Evolutionary conservation across 129 eudicot species (phyloP).

Genomic region (Escallonia rubra): DNA sequence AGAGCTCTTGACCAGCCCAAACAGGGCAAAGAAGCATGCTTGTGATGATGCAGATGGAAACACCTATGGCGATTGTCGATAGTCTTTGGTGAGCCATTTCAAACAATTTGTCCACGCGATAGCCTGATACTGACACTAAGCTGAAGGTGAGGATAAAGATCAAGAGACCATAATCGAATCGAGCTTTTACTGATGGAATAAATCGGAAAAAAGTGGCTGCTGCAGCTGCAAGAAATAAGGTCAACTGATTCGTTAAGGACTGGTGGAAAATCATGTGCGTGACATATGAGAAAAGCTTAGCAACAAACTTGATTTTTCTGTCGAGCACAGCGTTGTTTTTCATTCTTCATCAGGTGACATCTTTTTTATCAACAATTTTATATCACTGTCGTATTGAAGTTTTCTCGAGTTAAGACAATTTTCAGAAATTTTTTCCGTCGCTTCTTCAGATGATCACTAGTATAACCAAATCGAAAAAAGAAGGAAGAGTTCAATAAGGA

Average conservation of each 20-base stretch:
- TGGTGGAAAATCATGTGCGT: too few species aligned
- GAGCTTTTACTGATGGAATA: constrained; percentile 66
- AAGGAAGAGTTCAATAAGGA: background rate
- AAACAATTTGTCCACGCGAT: constrained; percentile 69
- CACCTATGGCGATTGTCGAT: constrained; percentile 72
- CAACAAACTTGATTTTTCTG: too few species aligned
- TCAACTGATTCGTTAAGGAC: too few species aligned
- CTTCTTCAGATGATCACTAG: background rate
- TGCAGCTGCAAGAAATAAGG: constrained; percentile 46
- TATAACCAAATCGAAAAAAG: too few species aligned
- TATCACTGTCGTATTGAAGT: too few species aligned
- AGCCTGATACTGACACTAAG: constrained; percentile 79
- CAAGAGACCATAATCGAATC: constrained; percentile 85
- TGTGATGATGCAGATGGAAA: constrained; percentile 55
- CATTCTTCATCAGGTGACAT: too few species aligned
- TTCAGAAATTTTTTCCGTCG: too few species aligned
- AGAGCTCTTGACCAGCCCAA: constrained; percentile 94
- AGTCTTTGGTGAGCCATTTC: constrained; percentile 64
- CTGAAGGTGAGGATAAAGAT: constrained; percentile 87
- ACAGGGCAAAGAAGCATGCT: constrained; percentile 71
- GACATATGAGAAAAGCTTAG: too few species aligned
- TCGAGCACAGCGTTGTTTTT: too few species aligned
- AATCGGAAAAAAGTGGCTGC: constrained; percentile 80
- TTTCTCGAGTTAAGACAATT: too few species aligned
- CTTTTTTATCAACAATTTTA: too few species aligned